A percentile compares a stretch with the other conserved stretches of the same genome.
These are phyloP conservation scores for Ceriops zippeliana DNA, from an alignment of 345 rosid species.

Conservation along the genomic window DNA sequence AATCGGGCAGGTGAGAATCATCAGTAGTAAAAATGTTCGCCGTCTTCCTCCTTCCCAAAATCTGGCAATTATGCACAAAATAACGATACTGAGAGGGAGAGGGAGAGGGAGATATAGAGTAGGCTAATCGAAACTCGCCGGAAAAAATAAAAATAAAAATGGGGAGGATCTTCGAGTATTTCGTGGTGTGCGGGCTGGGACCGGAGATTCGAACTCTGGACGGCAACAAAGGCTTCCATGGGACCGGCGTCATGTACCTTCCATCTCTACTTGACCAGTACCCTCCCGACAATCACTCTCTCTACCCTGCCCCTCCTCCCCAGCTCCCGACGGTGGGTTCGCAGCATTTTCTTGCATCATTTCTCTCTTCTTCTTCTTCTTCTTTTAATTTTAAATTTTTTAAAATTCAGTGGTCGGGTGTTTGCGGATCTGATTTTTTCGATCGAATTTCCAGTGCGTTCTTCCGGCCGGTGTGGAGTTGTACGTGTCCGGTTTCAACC, in stretches of 20 bases:
- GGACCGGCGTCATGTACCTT: constrained; percentile 48
- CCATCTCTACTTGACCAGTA: constrained; percentile 83
- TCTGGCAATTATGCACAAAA: no score
- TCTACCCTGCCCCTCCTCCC: constrained; percentile 80
- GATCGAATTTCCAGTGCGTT: constrained; percentile 55
- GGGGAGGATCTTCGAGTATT: constrained; percentile 85
- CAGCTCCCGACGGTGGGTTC: constrained; percentile 81
- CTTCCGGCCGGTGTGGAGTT: constrained; percentile 90
- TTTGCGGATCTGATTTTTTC: constrained; percentile 1
- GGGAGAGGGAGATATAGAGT: no score
- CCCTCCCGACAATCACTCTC: constrained; percentile 71
- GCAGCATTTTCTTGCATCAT: no score
- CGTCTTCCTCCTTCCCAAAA: no score
- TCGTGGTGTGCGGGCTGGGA: constrained; percentile 89
- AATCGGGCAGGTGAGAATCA: no score
- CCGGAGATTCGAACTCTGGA: constrained; percentile 92
- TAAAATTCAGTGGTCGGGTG: neutral
- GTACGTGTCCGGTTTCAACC: constrained; percentile 63
- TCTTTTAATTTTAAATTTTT: neutral
- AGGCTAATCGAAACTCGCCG: no score
- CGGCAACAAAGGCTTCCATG: constrained; percentile 83
- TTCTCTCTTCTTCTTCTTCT: no score
- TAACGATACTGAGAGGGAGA: no score
- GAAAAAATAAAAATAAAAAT: constrained; percentile 16
- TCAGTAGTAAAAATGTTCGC: no score